Base-by-base conservation (phyloP, 140 eudicot genomes). In the Bidens hawaiensis region DNA sequence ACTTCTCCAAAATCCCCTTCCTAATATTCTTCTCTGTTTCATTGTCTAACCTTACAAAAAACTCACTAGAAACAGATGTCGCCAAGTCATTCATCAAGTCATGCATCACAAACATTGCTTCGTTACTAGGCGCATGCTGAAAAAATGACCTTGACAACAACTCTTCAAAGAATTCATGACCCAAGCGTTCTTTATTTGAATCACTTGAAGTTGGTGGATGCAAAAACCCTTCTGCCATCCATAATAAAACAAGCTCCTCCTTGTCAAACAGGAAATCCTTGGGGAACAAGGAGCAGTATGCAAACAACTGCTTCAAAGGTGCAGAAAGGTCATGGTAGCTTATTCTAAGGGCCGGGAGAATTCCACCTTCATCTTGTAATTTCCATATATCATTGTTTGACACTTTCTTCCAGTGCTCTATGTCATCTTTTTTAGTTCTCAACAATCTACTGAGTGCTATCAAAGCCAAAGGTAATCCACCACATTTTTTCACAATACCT, bases 381-480 rank as follows among this genome's bases (percentile, higher is more conserved):
- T 3, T 30, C 69, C 69, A 64, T 11, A 64, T 12, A 27, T 64
- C 46, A 64, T 28, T 64, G 12, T 64, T 17, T 8, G 28, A 28
- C 2, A 64, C 73, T 11, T 41, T n/a, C 43, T 73, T 45, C 85
- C 85, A 56, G 2, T 5, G 2, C 15, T 49, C 33, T 34, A n/a
- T n/a, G n/a, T 42, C 28, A 41, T 62, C 27, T 0, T 8, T 54
- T 65, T 79, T 82, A 24, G 28, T 45, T 7, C 70, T 62, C 73
- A 82, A 42, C 4, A 70, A 49, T 43, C 81, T 53, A 6, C 76
- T 85, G 10, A 83, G 63, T 5, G 79, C 67, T n/a, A 33, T 79
- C 8, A 74, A 41, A 55, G 78, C 74, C 65, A 83, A 80, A 60
- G 89, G 89, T 22, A 79, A 54, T 5, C 89, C 89, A 26, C 55